Evolutionary conservation across 2,329 filamentous ascomycete genomes (phyloP), one percentile per base, ranked within the genome.

Genomic region (Arthroderma sp.): DNA sequence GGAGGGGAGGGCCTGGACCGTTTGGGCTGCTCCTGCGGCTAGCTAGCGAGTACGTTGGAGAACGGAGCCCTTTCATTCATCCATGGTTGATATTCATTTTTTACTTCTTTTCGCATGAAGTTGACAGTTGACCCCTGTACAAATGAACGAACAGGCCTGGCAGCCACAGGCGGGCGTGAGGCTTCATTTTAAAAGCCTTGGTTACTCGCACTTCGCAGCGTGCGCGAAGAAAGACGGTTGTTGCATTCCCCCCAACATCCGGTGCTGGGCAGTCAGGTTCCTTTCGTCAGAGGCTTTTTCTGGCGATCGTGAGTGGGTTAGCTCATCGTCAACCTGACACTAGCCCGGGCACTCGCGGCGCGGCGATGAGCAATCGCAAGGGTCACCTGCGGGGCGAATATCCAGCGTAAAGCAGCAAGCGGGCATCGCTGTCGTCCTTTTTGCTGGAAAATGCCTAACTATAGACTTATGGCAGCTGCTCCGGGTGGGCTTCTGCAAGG

Each of bases 301-400:
- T 31, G 47, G 47, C 47, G 28, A 33, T 51, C 47, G 47, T 51
- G 15, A 51, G 47, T 51, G 47, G 47, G 17, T 51, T 33, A 9
- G 47, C 23, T 25, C 47, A 51, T 33, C 25, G 47, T 17, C 47
- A 51, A 51, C 13, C 47, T 51, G 47, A 51, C 47, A 51, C 47
- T 49, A 49, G 44, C n/a, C 33, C 47, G 47, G 47, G 25, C 47
- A 51, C 47, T 51, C 47, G 47, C 47, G 47, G 47, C 47, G 47
- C 47, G 25, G 44, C 44, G 47, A 51, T 7, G 47, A 33, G 28
- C 25, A 39, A 51, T 51, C 25, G 47, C 47, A 51, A 51, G 47
- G 47, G 47, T 51, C 47, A 51, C 47, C 47, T 51, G 47, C 47
- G 47, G 47, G 47, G 47, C 47, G 47, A 17, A 15, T 51, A 19